A percentile compares a stretch with the other conserved stretches of the same genome.
phyloP scores from a whole-genome alignment of 441 rosid species.

The Viola pubescens region DNA sequence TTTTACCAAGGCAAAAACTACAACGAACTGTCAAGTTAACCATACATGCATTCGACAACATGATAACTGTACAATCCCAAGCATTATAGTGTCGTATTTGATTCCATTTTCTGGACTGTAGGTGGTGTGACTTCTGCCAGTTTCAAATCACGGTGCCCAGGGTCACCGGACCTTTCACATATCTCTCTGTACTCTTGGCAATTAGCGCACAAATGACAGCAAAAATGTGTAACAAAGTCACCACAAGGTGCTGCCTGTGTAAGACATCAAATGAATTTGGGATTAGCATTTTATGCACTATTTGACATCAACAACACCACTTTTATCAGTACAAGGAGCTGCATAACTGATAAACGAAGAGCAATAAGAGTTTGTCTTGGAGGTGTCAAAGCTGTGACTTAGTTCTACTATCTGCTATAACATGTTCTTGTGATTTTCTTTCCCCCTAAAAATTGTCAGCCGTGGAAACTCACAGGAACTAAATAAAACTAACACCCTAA shows the following conservation, averaged over 20 bases:
- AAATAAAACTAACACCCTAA: constrained; percentile 76
- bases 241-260: constrained; percentile 92
- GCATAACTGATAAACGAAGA: background rate
- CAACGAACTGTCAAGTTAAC: too few relatives aligned
- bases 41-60: too few relatives aligned
- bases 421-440: background rate
- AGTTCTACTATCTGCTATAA: background rate
- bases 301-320: background rate
- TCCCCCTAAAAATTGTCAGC: constrained; percentile 56
- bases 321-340: background rate
- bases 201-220: constrained; percentile 82
- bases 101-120: constrained; percentile 57
- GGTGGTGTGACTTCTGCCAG: constrained; percentile 62
- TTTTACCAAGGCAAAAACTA: too few relatives aligned
- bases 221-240: constrained; percentile 69
- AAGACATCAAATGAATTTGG: constrained; percentile 11
- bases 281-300: background rate
- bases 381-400: background rate
- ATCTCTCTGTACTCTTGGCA: constrained; percentile 92
- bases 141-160: constrained; percentile 27
- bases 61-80: background rate
- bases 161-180: constrained; percentile 40
- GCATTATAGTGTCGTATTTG: constrained; percentile 14
- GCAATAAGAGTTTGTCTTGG: background rate
- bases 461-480: constrained; percentile 71